A percentile compares a stretch with the other conserved stretches of the same genome.
phyloP scores from a whole-genome alignment of 352 stramenopile species.

The Pythium sp. region DNA sequence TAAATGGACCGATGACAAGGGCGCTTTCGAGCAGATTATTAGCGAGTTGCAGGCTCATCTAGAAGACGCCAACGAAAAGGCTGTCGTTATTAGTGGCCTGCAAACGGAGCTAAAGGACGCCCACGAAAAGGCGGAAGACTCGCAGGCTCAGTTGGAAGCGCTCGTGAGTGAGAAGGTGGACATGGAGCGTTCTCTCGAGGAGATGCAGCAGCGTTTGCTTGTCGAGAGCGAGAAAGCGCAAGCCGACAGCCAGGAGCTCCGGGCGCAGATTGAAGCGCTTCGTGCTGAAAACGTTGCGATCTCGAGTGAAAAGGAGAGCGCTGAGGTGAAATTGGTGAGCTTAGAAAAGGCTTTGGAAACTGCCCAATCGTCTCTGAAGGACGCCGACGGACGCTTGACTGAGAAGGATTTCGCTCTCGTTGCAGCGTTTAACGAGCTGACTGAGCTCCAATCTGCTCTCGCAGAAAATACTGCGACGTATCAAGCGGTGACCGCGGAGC shows the following conservation, averaged over 20 bases:
- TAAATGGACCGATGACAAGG: constrained; percentile 16
- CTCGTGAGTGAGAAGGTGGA: constrained; percentile 14
- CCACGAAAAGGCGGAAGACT: constrained; percentile 16
- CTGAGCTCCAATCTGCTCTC: background rate
- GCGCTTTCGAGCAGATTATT: constrained; percentile 18
- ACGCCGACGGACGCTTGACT: background rate
- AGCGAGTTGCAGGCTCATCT: constrained; percentile 11
- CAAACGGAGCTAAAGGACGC: constrained; percentile 10
- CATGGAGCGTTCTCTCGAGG: constrained; percentile 4
- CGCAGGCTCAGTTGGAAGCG: constrained; percentile 16
- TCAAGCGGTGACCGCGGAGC: background rate
- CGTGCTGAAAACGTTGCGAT: background rate
- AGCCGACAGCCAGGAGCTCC: background rate
- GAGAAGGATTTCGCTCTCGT: background rate
- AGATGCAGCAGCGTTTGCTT: constrained; percentile 8
- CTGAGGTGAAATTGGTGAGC: background rate
- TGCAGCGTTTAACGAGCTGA: background rate
- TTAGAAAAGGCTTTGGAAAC: background rate
- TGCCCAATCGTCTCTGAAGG: background rate
- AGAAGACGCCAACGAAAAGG: constrained; percentile 11
- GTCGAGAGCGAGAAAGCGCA: constrained; percentile 6
- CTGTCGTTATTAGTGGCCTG: constrained; percentile 12
- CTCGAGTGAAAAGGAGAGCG: constrained; percentile 14
- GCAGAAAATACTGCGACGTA: constrained; percentile 2
- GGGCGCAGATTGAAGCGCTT: constrained; percentile 9